Evolutionary conservation across 352 stramenopile species (phyloP), one percentile per base, ranked within the genome.

Genomic region (Phytophthora boehmeriae): DNA sequence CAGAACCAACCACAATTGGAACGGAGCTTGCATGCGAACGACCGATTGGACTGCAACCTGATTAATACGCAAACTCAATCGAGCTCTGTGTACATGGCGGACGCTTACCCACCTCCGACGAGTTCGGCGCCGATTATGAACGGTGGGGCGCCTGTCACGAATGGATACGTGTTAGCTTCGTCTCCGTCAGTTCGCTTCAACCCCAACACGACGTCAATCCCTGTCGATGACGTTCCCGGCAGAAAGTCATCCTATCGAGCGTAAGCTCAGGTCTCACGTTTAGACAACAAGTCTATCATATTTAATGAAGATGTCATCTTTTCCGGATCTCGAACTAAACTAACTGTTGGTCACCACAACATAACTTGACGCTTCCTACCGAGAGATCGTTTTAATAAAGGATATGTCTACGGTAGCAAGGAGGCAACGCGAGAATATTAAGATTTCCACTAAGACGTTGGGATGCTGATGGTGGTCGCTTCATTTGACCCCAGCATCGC

Each of bases 11-110:
- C 63, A 2, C 51, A 41, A 5, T 45, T 66, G 22, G 71, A 77
- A 38, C 76, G 76, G 2, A 76, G 78, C 43, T 59, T 80, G 53
- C 80, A 79, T 46, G 28, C 48, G 11, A 71, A 73, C 41, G 63
- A 73, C 25, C 57, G 23, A 16, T 53, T 88, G 8, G 67, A 75
- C 42, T 67, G 53, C 19, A 87, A 79, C 43, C 36, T 89, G 51
- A 56, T 88, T 30, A 54, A 57, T 16, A 73, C 66, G 0, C 63
- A 54, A 43, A 67, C 54, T 28, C 59, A 73, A 32, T 41, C 54
- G 8, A 70, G 59, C 25, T 73, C 66, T 0, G 66, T 66, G n/a
- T 75, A 73, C 38, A 55, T 75, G 9, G 44, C 58, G 32, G 59
- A 70, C 8, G 28, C 62, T 8, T 64, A 38, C 55, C 68, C 64